Conservation (phyloP, 2,329 filamentous ascomycete species). For the Colletotrichum limetticola region DNA sequence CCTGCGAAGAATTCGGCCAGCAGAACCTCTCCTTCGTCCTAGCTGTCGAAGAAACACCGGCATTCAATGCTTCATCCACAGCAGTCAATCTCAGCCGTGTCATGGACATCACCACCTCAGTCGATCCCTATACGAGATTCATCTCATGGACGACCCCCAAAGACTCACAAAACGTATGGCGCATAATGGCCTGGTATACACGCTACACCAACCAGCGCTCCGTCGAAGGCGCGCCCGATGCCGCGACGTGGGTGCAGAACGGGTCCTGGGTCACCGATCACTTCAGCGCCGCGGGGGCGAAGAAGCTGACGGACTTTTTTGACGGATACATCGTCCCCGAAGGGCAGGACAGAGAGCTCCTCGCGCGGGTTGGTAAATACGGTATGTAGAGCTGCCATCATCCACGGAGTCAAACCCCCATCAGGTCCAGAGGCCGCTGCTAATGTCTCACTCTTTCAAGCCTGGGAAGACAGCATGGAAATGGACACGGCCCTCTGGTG, state of each 20-base stretch:
- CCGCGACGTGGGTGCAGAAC: background rate
- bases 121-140: background rate
- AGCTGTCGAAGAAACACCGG: background rate
- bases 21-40: background rate
- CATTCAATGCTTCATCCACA: background rate
- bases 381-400: background rate
- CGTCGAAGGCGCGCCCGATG: background rate
- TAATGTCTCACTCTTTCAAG: too few species aligned
- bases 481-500: background rate
- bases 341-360: background rate
- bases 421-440: too few species aligned
- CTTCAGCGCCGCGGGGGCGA: background rate
- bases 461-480: background rate
- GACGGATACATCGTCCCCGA: background rate
- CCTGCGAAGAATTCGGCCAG: background rate
- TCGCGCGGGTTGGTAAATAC: background rate
- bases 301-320: background rate
- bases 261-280: background rate
- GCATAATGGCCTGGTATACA: background rate
- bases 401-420: too few species aligned
- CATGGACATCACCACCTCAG: background rate
- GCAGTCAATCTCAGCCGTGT: background rate
- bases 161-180: background rate
- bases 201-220: background rate
- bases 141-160: background rate